Base-by-base conservation (phyloP, 805 yeast species). In the Candida chilensis region DNA sequence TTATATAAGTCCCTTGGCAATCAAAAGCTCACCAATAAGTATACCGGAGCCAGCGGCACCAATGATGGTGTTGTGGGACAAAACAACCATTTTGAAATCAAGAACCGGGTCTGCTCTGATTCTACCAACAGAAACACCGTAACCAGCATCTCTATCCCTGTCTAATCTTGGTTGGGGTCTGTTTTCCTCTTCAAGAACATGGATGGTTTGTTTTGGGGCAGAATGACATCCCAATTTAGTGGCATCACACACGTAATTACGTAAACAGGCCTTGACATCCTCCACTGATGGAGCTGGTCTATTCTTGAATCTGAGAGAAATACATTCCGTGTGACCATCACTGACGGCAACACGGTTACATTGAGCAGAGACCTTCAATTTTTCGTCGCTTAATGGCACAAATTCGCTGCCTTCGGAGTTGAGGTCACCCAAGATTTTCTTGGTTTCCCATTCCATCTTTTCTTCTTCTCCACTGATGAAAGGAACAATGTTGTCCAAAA, bases 11-110 rank as follows among this genome's bases (percentile, higher is more conserved):
- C 74, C 69, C 63, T 81, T 87, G 36, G 88, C 88, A 36, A 72
- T 58, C 45, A 92, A 68, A 32, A 87, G 67, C 65, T 92, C 98
- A 31, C 94, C 98, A 53, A 92, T 92, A 57, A 92, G 74, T 37
- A 92, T 70, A 57, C 98, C 98, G 6, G 96, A 82, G 54, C 98
- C 98, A 16, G 98, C 98, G 49, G 98, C 98, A 50, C 98, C 98
- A 42, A 92, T 85, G 47, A 92, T 73, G 32, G 98, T 92, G 70
- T 92, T 92, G 60, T 92, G 98, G 17, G 96, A 88, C 41, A 92
- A 66, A n/a, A 87, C 92, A 32, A 92, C 96, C 88, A 92, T 90
- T 64, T 92, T 92, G 66, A 72, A 76, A 57, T 92, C 98, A 44
- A 92, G 69, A 9, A 92, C 85, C 6, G 95, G 87, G 53, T 92